Percentiles rank a stretch among this genome's conserved stretches.
These are phyloP conservation scores for Macaranga tanarius DNA, from an alignment of 441 rosid genomes.

Conservation along the genomic window DNA sequence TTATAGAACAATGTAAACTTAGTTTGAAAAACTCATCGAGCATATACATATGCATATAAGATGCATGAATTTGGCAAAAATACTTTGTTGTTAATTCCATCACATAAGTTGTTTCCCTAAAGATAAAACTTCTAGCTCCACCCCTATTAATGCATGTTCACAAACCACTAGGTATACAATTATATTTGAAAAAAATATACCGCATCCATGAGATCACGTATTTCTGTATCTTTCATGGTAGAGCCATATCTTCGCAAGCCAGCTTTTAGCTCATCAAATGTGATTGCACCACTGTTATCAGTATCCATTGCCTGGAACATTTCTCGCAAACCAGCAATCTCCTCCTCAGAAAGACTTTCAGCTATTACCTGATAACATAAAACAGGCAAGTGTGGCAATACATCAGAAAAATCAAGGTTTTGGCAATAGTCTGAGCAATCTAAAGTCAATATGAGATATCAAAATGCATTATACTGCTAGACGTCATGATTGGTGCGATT, in stretches of 20 bases:
- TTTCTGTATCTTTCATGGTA: slow-evolving; percentile 94
- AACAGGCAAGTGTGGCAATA: neutral
- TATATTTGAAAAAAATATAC: slow-evolving; percentile 36
- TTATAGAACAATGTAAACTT: neutral
- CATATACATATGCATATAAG: neutral
- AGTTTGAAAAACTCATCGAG: neutral
- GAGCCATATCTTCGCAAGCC: slow-evolving; percentile 97
- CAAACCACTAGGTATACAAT: slow-evolving; percentile 9
- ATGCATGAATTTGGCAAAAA: neutral
- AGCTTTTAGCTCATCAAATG: slow-evolving; percentile 98
- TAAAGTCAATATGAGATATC: neutral
- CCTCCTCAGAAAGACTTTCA: slow-evolving; percentile 99
- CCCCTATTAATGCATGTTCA: neutral
- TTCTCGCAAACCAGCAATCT: slow-evolving; percentile 96
- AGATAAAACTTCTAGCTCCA: neutral
- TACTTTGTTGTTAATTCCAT: too few relatives aligned
- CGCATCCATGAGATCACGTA: slow-evolving; percentile 97
- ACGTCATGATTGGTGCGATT: neutral
- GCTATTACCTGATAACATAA: slow-evolving; percentile 78
- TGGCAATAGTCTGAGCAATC: neutral
- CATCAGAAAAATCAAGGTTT: neutral
- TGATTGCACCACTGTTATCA: slow-evolving; percentile 95
- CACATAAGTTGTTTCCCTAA: neutral
- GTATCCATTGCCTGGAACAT: slow-evolving; percentile 97
- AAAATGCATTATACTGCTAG: slow-evolving; percentile 2